These are phyloP conservation scores for Buxus sempervirens DNA, from an alignment of 164 flowering plant species.

Conservation along the genomic window DNA sequence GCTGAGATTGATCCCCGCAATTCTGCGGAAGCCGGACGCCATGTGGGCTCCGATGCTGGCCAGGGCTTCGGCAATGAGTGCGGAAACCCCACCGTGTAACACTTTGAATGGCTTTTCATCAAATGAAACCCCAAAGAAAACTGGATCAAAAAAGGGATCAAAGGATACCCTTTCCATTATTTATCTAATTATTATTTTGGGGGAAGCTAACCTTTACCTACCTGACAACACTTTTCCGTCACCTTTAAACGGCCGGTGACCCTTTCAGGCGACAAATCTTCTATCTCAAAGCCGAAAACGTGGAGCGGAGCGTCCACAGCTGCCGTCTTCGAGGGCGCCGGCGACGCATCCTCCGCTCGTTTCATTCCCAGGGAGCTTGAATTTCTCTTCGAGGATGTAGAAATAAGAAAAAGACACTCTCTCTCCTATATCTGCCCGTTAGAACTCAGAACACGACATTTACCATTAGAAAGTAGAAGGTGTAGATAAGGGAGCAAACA, in stretches of 20 bases:
- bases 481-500: too few relatives aligned
- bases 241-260: conserved; percentile 13
- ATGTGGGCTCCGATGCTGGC: conserved; percentile 91
- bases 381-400: too few relatives aligned
- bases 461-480: too few relatives aligned
- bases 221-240: conserved; percentile 15
- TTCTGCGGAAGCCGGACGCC: conserved; percentile 69
- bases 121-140: neutral
- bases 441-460: too few relatives aligned
- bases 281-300: conserved; percentile 11
- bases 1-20: conserved; percentile 84
- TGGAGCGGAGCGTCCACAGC: conserved; percentile 6
- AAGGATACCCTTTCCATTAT: too few relatives aligned
- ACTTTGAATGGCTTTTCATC: conserved; percentile 62
- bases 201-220: neutral
- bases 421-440: too few relatives aligned
- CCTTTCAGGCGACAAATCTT: conserved; percentile 8
- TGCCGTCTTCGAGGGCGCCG: conserved; percentile 5
- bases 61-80: conserved; percentile 70
- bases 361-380: too few relatives aligned
- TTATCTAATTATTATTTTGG: neutral
- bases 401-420: too few relatives aligned
- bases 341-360: neutral
- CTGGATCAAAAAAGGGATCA: neutral
- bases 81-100: conserved; percentile 90